phyloP scores from a whole-genome alignment of 169 alveolate species.

The Condylostoma magnum region DNA sequence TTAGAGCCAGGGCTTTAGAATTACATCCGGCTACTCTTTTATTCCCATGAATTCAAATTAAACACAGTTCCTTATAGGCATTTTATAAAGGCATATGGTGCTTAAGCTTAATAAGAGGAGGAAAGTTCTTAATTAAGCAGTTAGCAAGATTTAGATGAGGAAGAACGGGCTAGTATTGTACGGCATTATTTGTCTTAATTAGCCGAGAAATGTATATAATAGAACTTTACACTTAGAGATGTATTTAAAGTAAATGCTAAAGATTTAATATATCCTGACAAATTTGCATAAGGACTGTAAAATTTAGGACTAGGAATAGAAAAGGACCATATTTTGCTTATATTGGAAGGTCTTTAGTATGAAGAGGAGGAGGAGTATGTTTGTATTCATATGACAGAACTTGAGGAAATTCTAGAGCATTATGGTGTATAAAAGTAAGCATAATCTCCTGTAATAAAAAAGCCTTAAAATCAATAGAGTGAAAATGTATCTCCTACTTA shows the following conservation, averaged over 20 bases:
- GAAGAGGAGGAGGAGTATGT: neutral
- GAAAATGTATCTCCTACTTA: too few relatives aligned
- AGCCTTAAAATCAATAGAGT: too few relatives aligned
- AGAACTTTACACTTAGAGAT: neutral
- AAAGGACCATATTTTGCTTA: neutral
- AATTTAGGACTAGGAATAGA: neutral
- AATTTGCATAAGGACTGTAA: slow-evolving; percentile 4
- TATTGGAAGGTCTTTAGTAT: neutral
- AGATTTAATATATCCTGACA: neutral
- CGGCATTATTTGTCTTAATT: neutral
- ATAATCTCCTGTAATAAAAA: too few relatives aligned
- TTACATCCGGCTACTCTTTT: neutral
- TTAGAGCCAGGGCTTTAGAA: neutral
- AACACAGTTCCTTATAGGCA: slow-evolving; percentile 1
- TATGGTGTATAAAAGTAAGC: too few relatives aligned
- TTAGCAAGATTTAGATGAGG: too few relatives aligned
- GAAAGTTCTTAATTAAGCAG: too few relatives aligned
- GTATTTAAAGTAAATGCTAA: neutral
- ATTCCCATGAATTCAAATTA: slow-evolving; percentile 8
- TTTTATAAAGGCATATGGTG: slow-evolving; percentile 6
- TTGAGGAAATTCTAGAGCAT: slow-evolving; percentile 12
- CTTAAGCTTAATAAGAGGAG: neutral
- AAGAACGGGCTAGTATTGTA: neutral
- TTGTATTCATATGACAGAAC: neutral
- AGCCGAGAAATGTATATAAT: neutral